These are phyloP conservation scores for Cutaneotrichosporon sp. DNA, from an alignment of 1,284 basidiomycete genomes.

Conservation along the genomic window DNA sequence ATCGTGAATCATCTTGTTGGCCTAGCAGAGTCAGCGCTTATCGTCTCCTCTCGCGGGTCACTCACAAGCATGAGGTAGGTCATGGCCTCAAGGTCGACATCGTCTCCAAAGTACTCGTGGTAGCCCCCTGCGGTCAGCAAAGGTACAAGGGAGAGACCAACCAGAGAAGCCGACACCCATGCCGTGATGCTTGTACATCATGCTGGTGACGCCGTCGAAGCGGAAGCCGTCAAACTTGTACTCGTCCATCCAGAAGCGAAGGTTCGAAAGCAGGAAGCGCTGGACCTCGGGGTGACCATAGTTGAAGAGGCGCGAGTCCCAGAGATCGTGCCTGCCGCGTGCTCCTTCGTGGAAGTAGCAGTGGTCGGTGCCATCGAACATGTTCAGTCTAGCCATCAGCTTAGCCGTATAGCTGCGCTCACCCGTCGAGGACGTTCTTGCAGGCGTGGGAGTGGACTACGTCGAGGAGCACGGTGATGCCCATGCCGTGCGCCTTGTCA, in stretches of 20 bases:
- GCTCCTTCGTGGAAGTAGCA: slow-evolving; percentile 93
- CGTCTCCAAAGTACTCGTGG: slow-evolving; percentile 92
- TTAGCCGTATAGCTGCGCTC: slow-evolving; percentile 18
- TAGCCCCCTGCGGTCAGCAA: slow-evolving; percentile 65
- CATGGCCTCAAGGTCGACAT: slow-evolving; percentile 83
- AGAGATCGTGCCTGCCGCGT: slow-evolving; percentile 90
- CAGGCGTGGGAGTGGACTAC: slow-evolving; percentile 98
- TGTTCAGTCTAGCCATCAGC: slow-evolving; percentile 66
- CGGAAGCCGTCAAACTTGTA: slow-evolving; percentile 96
- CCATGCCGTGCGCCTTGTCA: slow-evolving; percentile 91
- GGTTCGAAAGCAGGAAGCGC: slow-evolving; percentile 90
- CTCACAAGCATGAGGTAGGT: slow-evolving; percentile 94
- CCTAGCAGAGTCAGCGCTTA: slow-evolving; percentile 62
- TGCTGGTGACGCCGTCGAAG: slow-evolving; percentile 97
- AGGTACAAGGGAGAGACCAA: slow-evolving; percentile 19
- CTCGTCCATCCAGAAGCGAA: slow-evolving; percentile 93
- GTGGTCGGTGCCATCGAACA: slow-evolving; percentile 95
- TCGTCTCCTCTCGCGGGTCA: slow-evolving; percentile 22
- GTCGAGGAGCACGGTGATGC: slow-evolving; percentile 89
- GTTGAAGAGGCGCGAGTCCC: slow-evolving; percentile 95
- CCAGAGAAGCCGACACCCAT: slow-evolving; percentile 95
- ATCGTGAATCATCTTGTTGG: slow-evolving; percentile 84
- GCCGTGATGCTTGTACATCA: slow-evolving; percentile 98
- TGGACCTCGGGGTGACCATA: slow-evolving; percentile 93
- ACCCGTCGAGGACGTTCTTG: slow-evolving; percentile 91